Evolutionary conservation across 2,329 filamentous ascomycete genomes (phyloP).

Genomic region (Didymella sp.): DNA sequence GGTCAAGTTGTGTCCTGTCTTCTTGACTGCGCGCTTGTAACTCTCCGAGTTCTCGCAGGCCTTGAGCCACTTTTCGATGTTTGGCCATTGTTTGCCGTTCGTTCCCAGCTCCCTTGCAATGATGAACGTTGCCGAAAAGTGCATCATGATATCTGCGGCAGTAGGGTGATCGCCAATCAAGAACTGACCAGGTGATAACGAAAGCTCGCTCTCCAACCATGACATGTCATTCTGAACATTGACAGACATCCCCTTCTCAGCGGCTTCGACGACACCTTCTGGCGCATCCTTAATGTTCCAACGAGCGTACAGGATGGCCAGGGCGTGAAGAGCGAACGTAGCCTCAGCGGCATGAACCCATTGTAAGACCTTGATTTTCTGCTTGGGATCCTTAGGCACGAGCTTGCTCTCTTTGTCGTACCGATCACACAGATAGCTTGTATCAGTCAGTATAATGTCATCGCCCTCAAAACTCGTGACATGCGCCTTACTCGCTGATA

Average conservation of each 20-base stretch:
- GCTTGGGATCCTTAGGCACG: slow-evolving; percentile 44
- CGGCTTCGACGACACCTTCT: slow-evolving; percentile 41
- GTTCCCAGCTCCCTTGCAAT: slow-evolving; percentile 49
- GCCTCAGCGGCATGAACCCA: slow-evolving; percentile 59
- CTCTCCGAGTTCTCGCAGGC: slow-evolving; percentile 46
- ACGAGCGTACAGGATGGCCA: slow-evolving; percentile 55
- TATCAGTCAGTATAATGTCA: background rate
- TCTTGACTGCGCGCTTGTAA: slow-evolving; percentile 52
- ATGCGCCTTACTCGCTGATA: slow-evolving; percentile 52
- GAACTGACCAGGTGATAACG: slow-evolving; percentile 49
- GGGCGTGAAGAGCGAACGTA: slow-evolving; percentile 55
- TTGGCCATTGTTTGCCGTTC: slow-evolving; percentile 36
- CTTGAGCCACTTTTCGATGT: slow-evolving; percentile 46
- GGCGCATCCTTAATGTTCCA: slow-evolving; percentile 49
- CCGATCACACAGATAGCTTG: slow-evolving; percentile 56
- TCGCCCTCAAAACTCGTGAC: background rate
- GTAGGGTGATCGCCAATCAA: slow-evolving; percentile 53
- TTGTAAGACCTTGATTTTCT: slow-evolving; percentile 50
- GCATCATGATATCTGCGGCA: slow-evolving; percentile 57
- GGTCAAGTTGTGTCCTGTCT: slow-evolving; percentile 44
- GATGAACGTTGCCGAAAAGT: slow-evolving; percentile 53
- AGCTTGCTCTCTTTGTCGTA: slow-evolving; percentile 53
- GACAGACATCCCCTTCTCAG: slow-evolving; percentile 49
- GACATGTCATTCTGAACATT: slow-evolving; percentile 57
- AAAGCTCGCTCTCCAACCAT: slow-evolving; percentile 54